A percentile compares a stretch with the other conserved stretches of the same genome.
Conservation (phyloP, 2,329 filamentous ascomycete species). For the Emericellopsis atlantica region DNA sequence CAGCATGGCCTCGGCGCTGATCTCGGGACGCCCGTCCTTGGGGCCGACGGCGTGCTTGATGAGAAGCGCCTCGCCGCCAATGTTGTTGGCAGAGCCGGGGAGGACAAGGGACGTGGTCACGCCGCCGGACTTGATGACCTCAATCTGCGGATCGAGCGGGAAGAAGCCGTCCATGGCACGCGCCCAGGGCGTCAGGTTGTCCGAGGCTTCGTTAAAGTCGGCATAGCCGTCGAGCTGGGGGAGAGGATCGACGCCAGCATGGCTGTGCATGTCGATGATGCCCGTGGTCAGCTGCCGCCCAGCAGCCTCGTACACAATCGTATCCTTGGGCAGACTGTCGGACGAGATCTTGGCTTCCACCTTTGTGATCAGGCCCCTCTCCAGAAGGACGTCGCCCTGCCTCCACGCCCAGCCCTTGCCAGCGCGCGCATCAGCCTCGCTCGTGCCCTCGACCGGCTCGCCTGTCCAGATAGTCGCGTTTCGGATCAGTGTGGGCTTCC, state of each 20-base stretch:
- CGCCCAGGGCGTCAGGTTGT: conserved; percentile 55
- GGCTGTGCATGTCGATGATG: conserved; percentile 62
- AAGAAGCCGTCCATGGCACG: conserved; percentile 50
- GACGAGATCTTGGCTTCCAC: conserved; percentile 32
- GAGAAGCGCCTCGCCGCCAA: conserved; percentile 57
- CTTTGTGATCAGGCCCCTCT: conserved; percentile 46
- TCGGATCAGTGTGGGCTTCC: conserved; percentile 47
- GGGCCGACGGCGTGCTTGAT: conserved; percentile 56
- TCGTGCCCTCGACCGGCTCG: conserved; percentile 39
- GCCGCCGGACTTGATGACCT: conserved; percentile 30
- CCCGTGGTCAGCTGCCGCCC: conserved; percentile 52
- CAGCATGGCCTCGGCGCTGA: conserved; percentile 50
- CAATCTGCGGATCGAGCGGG: conserved; percentile 9
- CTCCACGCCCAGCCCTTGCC: conserved; percentile 51
- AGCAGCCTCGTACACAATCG: conserved; percentile 40
- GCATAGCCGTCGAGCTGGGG: conserved; percentile 38
- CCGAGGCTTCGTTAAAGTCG: conserved; percentile 52
- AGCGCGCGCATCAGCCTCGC: conserved; percentile 36
- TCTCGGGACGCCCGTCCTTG: conserved; percentile 45
- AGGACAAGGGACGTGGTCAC: conserved; percentile 31
- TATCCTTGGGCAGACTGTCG: conserved; percentile 29
- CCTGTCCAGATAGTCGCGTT: conserved; percentile 58
- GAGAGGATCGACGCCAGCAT: conserved; percentile 47
- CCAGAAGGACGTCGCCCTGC: conserved; percentile 44
- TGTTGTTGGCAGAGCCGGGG: conserved; percentile 58